Percentiles rank a stretch among this genome's conserved stretches.
Evolutionary conservation across 495 filamentous ascomycete genomes (phyloP).

Genomic region (Aspergillus homomorphus): DNA sequence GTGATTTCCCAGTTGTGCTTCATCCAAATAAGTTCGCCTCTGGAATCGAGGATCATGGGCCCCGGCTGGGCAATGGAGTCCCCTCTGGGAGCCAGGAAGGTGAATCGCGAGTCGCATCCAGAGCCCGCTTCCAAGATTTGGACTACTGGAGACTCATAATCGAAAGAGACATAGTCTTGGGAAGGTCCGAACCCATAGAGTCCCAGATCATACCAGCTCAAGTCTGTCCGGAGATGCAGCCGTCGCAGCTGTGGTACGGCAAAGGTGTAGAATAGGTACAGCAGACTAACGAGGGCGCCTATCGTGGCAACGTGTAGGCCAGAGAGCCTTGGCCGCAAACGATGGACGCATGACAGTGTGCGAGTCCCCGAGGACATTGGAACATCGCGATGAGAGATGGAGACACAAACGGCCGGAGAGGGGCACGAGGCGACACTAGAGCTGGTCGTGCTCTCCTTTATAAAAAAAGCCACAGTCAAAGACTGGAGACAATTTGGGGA

Average conservation of each 20-base stretch:
- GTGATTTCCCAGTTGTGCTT: conserved; percentile 38
- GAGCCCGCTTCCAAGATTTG: conserved; percentile 28
- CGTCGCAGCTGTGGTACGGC: conserved; percentile 29
- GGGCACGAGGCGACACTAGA: no score
- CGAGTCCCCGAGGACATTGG: conserved; percentile 30
- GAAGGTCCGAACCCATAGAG: conserved; percentile 36
- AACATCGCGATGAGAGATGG: conserved; percentile 21
- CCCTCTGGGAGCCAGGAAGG: conserved; percentile 44
- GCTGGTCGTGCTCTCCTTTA: no score
- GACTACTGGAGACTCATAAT: conserved; percentile 31
- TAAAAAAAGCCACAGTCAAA: no score
- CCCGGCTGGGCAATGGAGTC: conserved; percentile 40
- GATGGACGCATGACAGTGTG: conserved; percentile 19
- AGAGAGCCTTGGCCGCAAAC: conserved; percentile 23
- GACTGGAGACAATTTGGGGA: no score
- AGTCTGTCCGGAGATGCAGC: conserved; percentile 30
- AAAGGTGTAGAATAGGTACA: conserved; percentile 28
- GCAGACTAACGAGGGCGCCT: conserved; percentile 16
- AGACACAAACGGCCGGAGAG: no score
- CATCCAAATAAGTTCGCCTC: conserved; percentile 46
- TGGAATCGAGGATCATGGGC: conserved; percentile 45
- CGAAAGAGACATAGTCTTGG: conserved; percentile 30
- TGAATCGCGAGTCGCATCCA: conserved; percentile 42
- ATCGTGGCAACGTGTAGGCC: conserved; percentile 15
- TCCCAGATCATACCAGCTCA: conserved; percentile 38